A percentile compares a stretch with the other conserved stretches of the same genome.
Evolutionary conservation across 2,329 filamentous ascomycete species (phyloP).

Genomic region (Colletotrichum sp.): DNA sequence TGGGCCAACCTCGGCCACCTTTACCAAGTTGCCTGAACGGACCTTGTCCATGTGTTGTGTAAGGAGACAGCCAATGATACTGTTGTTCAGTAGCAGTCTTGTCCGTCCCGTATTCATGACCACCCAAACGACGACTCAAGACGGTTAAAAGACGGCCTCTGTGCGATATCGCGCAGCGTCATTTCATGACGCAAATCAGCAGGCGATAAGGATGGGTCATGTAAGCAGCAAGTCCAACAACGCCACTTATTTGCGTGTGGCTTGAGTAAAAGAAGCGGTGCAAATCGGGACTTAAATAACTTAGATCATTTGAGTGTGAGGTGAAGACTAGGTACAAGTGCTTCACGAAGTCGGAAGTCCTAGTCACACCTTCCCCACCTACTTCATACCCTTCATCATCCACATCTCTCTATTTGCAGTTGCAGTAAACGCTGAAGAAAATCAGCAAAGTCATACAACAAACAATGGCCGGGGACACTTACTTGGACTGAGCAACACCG

Average conservation of each 20-base stretch:
- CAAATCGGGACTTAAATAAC: neutral
- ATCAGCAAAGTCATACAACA: no score
- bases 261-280: accelerated
- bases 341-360: neutral
- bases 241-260: neutral
- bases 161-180: accelerated
- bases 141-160: accelerated
- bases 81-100: neutral
- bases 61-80: accelerated
- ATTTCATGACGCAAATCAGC: neutral
- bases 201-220: neutral
- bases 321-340: neutral
- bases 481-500: neutral
- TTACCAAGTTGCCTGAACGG: neutral
- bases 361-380: neutral
- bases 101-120: neutral
- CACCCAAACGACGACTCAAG: accelerated
- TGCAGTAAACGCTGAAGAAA: neutral
- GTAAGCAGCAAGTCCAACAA: neutral
- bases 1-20: neutral
- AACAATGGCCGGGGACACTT: no score
- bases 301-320: neutral
- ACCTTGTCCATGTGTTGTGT: neutral
- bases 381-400: neutral
- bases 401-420: neutral